Evolutionary conservation across 164 flowering plant species (phyloP).

Genomic region (Stephania japonica): DNA sequence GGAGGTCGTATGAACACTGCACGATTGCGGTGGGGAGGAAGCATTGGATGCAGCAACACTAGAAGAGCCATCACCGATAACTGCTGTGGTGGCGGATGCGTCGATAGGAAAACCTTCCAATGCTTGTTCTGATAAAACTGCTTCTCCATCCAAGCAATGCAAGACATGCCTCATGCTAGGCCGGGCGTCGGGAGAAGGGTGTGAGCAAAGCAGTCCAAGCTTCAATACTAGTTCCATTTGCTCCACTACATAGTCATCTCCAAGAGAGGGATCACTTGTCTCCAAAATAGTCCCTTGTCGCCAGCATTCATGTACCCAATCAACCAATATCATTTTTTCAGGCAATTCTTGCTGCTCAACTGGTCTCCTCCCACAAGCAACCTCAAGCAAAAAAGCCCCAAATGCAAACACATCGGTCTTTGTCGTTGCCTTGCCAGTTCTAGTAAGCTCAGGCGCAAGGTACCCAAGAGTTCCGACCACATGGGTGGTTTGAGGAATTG

Average conservation of each 20-base stretch:
- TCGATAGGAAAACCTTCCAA: slow-evolving; percentile 5
- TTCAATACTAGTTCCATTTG: slow-evolving; percentile 37
- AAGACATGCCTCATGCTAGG: slow-evolving; percentile 50
- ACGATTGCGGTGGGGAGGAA: not conserved
- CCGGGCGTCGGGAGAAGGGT: slow-evolving; percentile 27
- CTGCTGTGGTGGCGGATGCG: not conserved
- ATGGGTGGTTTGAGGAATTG: slow-evolving; percentile 35
- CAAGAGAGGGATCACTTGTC: slow-evolving; percentile 31
- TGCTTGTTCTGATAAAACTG: slow-evolving; percentile 25
- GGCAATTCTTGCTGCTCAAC: slow-evolving; percentile 22
- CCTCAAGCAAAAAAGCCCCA: slow-evolving; percentile 49
- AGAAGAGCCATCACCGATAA: not conserved
- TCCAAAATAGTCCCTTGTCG: slow-evolving; percentile 27
- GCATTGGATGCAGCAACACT: not conserved
- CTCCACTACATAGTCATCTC: slow-evolving; percentile 9
- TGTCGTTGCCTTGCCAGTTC: slow-evolving; percentile 46
- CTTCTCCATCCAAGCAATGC: slow-evolving; percentile 39
- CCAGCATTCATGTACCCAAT: slow-evolving; percentile 38
- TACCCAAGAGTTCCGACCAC: slow-evolving; percentile 62
- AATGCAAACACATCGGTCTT: slow-evolving; percentile 48
- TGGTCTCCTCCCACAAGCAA: slow-evolving; percentile 41
- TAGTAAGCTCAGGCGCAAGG: slow-evolving; percentile 54
- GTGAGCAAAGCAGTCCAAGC: slow-evolving; percentile 47
- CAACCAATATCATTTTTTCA: slow-evolving; percentile 30
- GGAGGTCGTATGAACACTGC: not conserved